Percentiles rank a stretch among this genome's conserved stretches.
These are phyloP conservation scores for Singerocomus rubriflavus DNA, from an alignment of 1,284 basidiomycete species.

Conservation along the genomic window DNA sequence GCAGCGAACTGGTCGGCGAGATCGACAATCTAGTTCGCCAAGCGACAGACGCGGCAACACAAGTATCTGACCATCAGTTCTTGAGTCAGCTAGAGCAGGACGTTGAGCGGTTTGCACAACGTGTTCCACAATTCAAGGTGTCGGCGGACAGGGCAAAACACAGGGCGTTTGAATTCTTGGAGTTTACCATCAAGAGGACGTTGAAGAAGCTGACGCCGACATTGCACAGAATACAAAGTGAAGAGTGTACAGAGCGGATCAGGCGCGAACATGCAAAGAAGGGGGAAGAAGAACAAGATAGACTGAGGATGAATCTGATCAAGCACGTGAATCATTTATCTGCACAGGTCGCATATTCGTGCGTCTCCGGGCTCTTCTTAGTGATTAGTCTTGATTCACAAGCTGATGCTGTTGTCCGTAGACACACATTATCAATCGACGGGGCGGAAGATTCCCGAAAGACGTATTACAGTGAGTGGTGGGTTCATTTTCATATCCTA, in stretches of 20 bases:
- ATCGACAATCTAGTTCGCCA: neutral
- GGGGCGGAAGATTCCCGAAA: constrained; percentile 1
- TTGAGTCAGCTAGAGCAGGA: constrained; percentile 5
- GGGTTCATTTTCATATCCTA: neutral
- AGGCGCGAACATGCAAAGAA: neutral
- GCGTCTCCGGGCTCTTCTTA: constrained; percentile 3
- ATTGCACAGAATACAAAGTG: constrained; percentile 11
- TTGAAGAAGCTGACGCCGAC: constrained; percentile 2
- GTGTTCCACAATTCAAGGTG: neutral
- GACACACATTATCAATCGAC: constrained; percentile 20
- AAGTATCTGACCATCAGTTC: constrained; percentile 11
- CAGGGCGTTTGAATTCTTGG: constrained; percentile 3
- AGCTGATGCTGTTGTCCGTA: constrained; percentile 5
- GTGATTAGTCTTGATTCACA: neutral
- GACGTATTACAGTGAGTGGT: constrained; percentile 4
- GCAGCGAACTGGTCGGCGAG: neutral
- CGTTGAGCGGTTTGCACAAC: neutral
- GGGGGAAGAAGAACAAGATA: constrained; percentile 16
- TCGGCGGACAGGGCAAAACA: constrained; percentile 2
- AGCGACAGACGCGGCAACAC: neutral
- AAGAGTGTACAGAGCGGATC: neutral
- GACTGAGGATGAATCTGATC: constrained; percentile 25
- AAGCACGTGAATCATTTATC: constrained; percentile 23
- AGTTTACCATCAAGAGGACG: neutral
- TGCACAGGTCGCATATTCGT: constrained; percentile 5